Evolutionary conservation across 2,329 filamentous ascomycete species (phyloP).

Genomic region (Scytalidium sp.): DNA sequence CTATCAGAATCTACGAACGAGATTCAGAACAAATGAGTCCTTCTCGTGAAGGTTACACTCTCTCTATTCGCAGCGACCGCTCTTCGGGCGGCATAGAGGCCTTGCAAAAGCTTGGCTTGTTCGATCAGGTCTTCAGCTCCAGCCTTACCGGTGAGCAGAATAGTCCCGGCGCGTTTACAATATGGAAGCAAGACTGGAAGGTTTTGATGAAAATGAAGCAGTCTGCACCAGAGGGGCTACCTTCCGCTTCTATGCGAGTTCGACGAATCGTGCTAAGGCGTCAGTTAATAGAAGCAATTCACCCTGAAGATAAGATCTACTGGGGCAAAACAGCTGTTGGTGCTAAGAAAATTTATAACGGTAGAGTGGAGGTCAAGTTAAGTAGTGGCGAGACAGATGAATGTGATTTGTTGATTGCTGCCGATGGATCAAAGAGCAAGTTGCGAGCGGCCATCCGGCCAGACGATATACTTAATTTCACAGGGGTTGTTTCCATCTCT

Average conservation of each 20-base stretch:
- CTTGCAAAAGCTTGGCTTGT: constrained; percentile 35
- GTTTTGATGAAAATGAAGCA: constrained; percentile 29
- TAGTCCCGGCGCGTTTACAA: constrained; percentile 32
- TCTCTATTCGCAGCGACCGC: constrained; percentile 36
- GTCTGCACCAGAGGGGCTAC: constrained; percentile 26
- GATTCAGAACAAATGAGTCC: constrained; percentile 29
- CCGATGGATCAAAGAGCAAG: constrained; percentile 42
- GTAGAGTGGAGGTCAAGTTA: constrained; percentile 15
- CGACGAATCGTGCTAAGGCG: constrained; percentile 33
- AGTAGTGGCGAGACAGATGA: constrained; percentile 22
- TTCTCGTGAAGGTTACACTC: constrained; percentile 35
- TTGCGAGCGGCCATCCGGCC: constrained; percentile 36
- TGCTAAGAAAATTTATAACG: constrained; percentile 12
- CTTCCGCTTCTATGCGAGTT: constrained; percentile 34
- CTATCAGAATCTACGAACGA: constrained; percentile 39
- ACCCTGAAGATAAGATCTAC: constrained; percentile 1
- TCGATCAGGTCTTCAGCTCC: constrained; percentile 30
- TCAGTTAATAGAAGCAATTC: constrained; percentile 28
- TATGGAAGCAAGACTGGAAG: constrained; percentile 38
- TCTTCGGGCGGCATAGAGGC: constrained; percentile 33
- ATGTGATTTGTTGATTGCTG: constrained; percentile 42
- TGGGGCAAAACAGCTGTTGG: constrained; percentile 9
- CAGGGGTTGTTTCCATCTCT: constrained; percentile 35
- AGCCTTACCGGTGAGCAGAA: constrained; percentile 28
- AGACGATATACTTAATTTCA: constrained; percentile 35